A percentile compares a stretch with the other conserved stretches of the same genome.
Conservation (phyloP, 352 stramenopile species). For the Aphanomyces astaci region DNA sequence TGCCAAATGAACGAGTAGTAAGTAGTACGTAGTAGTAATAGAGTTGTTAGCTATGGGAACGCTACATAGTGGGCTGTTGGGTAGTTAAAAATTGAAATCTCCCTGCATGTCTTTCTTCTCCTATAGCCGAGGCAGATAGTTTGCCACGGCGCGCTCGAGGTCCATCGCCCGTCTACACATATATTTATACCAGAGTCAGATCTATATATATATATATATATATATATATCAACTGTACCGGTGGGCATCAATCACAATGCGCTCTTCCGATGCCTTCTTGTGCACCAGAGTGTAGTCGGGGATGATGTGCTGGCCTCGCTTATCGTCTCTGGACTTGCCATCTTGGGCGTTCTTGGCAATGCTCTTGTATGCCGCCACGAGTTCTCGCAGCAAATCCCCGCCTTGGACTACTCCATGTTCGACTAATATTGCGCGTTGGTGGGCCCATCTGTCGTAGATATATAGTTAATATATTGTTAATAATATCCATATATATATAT, state of each 20-base stretch:
- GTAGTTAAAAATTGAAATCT: background rate
- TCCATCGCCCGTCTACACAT: constrained; percentile 2
- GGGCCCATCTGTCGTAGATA: constrained; percentile 22
- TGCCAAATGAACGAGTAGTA: background rate
- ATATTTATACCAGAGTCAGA: background rate
- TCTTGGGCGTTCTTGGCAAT: constrained; percentile 52
- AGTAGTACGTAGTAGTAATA: no score
- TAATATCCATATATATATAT: background rate
- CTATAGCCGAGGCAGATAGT: constrained; percentile 10
- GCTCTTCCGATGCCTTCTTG: constrained; percentile 37
- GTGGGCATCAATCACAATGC: constrained; percentile 39
- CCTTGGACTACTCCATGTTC: constrained; percentile 20
- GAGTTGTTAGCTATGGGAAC: background rate
- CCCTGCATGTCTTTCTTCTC: background rate
- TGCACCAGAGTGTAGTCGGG: constrained; percentile 65
- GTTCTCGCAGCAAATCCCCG: constrained; percentile 47
- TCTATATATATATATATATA: no score
- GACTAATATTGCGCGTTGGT: constrained; percentile 15
- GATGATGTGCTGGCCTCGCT: constrained; percentile 57
- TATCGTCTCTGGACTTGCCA: constrained; percentile 64
- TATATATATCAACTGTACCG: constrained; percentile 30
- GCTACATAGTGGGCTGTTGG: no score
- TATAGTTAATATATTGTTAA: no score
- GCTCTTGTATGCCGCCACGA: constrained; percentile 42
- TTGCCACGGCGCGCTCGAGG: constrained; percentile 9